Evolutionary conservation across 2,329 filamentous ascomycete genomes (phyloP).

Genomic region (Phoma sp.): DNA sequence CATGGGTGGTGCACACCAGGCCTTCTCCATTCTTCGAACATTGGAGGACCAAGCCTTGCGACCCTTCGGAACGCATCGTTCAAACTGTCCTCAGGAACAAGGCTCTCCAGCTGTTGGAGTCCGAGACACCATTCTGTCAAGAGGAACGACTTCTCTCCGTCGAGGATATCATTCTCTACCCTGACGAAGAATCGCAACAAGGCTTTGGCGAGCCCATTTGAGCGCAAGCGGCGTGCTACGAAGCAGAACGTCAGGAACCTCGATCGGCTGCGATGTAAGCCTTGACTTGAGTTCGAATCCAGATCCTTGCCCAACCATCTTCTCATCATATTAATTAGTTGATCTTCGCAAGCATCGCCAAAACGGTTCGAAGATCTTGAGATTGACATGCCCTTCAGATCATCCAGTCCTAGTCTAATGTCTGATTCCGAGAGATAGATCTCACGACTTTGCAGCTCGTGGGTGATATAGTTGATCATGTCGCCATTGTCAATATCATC

Average conservation of each 20-base stretch:
- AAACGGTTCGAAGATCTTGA: background rate
- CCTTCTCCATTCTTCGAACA: slow-evolving; percentile 9
- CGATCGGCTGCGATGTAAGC: slow-evolving; percentile 1
- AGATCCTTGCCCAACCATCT: background rate
- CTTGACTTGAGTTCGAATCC: background rate
- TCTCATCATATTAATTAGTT: background rate
- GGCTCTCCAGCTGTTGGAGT: background rate
- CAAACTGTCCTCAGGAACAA: background rate
- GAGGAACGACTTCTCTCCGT: background rate
- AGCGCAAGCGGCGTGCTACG: background rate
- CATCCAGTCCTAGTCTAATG: background rate
- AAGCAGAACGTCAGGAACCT: slow-evolving; percentile 5
- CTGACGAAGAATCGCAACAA: background rate
- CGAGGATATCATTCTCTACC: background rate
- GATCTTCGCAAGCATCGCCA: background rate
- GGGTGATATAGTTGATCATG: background rate
- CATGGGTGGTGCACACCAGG: background rate
- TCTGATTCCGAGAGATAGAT: slow-evolving; percentile 1
- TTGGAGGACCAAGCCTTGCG: background rate
- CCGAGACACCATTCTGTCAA: slow-evolving; percentile 3
- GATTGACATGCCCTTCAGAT: background rate
- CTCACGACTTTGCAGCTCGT: background rate
- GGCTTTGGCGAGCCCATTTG: background rate
- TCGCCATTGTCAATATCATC: background rate
- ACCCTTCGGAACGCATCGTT: background rate